Base-by-base conservation (phyloP, 1,284 basidiomycete species). In the Microstroma glucosiphilum region DNA sequence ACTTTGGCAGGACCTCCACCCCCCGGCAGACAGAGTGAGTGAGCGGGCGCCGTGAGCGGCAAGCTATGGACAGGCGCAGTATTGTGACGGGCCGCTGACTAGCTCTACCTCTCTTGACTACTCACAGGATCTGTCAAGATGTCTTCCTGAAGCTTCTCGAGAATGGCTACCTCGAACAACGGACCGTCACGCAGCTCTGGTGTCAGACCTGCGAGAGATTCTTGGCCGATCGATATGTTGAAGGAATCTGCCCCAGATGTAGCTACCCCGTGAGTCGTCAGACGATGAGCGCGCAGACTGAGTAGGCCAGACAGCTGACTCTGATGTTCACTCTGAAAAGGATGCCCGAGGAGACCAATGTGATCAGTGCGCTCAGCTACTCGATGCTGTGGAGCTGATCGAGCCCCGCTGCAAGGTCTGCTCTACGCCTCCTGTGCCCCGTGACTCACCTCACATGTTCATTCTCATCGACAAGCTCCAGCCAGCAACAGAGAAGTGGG, bases 311-410 rank as follows among this genome's bases (percentile, higher is more conserved):
- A 21, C 23, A 51, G 43, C 11, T 25, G 30, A 51, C 57, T 23
- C 23, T 57, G 3, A 25, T 56, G n/a, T 11, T 23, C 26, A 88
- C n/a, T n/a, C n/a, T n/a, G n/a, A n/a, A n/a, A n/a, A n/a, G n/a
- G 94, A 97, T 71, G 96, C 94, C 43, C 89, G 96, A 55, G 96
- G 96, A 11, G 96, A 99, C 80, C 96, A 99, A 83, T 99, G 96
- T 81, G 96, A 99, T 80, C 85, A 87, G 64, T 99, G 96, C 78
- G 87, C 89, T 49, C 86, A 92, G 68, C 96, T 94, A 8, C 86
- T 96, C 59, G 83, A 84, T 41, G 94, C 96, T 65, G 86, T 94
- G 64, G 92, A 96, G 74, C 86, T 99, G 65, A 85, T 96, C 80
- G 88, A 93, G 73, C 96, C 96, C n/a, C 87, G 92, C 42, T 99